Base-by-base conservation (phyloP, 305 asterid genomes). In the Fraxinus xanthoxyloides region DNA sequence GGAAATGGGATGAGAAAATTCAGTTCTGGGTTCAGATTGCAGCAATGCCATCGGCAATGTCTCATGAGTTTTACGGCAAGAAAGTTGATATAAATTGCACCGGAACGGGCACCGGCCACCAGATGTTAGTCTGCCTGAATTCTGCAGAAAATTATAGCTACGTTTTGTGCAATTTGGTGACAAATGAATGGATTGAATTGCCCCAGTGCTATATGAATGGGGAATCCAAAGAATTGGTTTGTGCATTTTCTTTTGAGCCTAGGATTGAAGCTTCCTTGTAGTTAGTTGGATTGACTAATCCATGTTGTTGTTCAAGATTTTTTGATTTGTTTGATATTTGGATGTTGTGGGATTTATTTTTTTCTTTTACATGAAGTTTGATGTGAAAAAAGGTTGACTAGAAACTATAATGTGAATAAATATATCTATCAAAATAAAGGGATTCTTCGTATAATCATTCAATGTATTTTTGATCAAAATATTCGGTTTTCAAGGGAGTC, bases 171-270 rank as follows among this genome's bases (percentile, higher is more conserved):
- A 80, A 89, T 89, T 85, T 92, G 89, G 91, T 2, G 13, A 82
- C 15, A 26, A 91, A 92, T 82, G 85, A 92, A 70, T 95, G 98
- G 99, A 79, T 77, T 82, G 95, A 94, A 83, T 81, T 95, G 82
- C 95, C 95, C 6, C 70, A 76, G 1, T 89, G 84, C 75, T 0
- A 7, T 75, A 32, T 28, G 36, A 79, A 81, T 63, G 93, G 86
- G 6, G 79, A 79, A 48, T 78, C 26, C 2, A 86, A 86, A 38
- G 92, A 92, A 23, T 95, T 92, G 67, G 92, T 88, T 3, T 92
- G 91, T 54, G 99, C 92, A 4, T 85, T 90, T 77, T 82, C 94
- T 3, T 88, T 95, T 86, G 92, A 93, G 88, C 98, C 99, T 9
- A 92, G 99, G 86, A 90, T 95, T 83, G 99, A 95, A 87, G 96